Evolutionary conservation across 306 rosid species (phyloP).

Genomic region (Notholithocarpus densiflorus): DNA sequence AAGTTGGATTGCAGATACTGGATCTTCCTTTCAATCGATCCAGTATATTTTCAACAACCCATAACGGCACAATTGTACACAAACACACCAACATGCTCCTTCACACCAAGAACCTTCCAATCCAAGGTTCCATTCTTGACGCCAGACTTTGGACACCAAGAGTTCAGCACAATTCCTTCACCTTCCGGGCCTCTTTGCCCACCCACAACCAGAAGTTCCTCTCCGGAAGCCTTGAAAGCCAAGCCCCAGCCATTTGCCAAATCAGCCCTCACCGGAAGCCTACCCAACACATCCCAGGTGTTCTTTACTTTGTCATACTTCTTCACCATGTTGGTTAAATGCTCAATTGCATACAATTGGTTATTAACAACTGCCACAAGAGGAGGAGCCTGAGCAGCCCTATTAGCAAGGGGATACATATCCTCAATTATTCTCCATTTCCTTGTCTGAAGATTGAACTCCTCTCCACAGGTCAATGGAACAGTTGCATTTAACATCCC

Average conservation of each 20-base stretch:
- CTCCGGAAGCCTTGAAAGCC: constrained; percentile 97
- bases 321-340: constrained; percentile 82
- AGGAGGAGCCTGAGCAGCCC: constrained; percentile 90
- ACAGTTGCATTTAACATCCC: constrained; percentile 79
- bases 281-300: constrained; percentile 73
- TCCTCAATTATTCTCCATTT: constrained; percentile 77
- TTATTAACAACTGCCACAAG: constrained; percentile 92
- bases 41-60: constrained; percentile 76
- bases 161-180: constrained; percentile 68
- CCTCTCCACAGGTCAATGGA: constrained; percentile 90
- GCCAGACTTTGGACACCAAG: constrained; percentile 84
- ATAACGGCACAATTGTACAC: constrained; percentile 96
- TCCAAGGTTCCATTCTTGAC: constrained; percentile 62
- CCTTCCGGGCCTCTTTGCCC: constrained; percentile 96
- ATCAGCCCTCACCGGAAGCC: constrained; percentile 92
- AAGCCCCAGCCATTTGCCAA: constrained; percentile 89
- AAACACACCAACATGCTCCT: constrained; percentile 84
- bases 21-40: constrained; percentile 51
- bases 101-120: constrained; percentile 79
- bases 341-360: constrained; percentile 77
- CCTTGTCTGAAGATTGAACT: constrained; percentile 63
- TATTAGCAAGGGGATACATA: constrained; percentile 79
- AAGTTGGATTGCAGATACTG: constrained; percentile 54
- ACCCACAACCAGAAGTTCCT: constrained; percentile 77
- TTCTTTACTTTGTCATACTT: constrained; percentile 74